Percentiles rank a stretch among this genome's conserved stretches.
Conservation (phyloP, 306 rosid genomes). For the Luffa aegyptiaca region DNA sequence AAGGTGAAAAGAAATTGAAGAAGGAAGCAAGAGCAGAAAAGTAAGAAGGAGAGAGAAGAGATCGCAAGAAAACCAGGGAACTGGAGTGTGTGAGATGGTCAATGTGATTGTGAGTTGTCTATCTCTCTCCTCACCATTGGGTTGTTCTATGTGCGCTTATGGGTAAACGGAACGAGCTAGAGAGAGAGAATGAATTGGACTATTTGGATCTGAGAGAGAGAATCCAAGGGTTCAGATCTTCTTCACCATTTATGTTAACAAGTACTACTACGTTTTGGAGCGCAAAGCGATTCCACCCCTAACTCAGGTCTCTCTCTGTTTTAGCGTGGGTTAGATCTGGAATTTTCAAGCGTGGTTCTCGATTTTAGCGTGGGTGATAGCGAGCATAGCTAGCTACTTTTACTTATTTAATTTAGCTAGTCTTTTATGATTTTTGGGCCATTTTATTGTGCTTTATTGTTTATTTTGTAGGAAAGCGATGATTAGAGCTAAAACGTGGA, state of each 20-base stretch:
- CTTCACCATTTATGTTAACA: constrained; percentile 17
- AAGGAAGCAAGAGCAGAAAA: constrained; percentile 26
- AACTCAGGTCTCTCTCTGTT: constrained; percentile 6
- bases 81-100: neutral
- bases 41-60: constrained; percentile 16
- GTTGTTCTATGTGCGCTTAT: constrained; percentile 20
- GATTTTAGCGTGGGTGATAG: too few relatives aligned
- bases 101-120: constrained; percentile 3
- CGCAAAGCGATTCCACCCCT: constrained; percentile 20
- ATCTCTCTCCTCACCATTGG: constrained; percentile 12
- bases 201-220: constrained; percentile 18
- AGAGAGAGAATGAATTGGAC: constrained; percentile 24
- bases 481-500: too few relatives aligned
- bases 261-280: constrained; percentile 1
- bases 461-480: too few relatives aligned
- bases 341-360: too few relatives aligned
- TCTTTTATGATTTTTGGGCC: too few relatives aligned
- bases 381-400: too few relatives aligned
- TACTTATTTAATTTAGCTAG: too few relatives aligned
- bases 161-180: neutral
- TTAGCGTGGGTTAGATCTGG: too few relatives aligned
- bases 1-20: neutral
- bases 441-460: too few relatives aligned
- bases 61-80: neutral
- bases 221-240: constrained; percentile 56